A percentile compares a stretch with the other conserved stretches of the same genome.
These are phyloP conservation scores for Xylariaceae sp. DNA, from an alignment of 2,329 filamentous ascomycete genomes.

Conservation along the genomic window DNA sequence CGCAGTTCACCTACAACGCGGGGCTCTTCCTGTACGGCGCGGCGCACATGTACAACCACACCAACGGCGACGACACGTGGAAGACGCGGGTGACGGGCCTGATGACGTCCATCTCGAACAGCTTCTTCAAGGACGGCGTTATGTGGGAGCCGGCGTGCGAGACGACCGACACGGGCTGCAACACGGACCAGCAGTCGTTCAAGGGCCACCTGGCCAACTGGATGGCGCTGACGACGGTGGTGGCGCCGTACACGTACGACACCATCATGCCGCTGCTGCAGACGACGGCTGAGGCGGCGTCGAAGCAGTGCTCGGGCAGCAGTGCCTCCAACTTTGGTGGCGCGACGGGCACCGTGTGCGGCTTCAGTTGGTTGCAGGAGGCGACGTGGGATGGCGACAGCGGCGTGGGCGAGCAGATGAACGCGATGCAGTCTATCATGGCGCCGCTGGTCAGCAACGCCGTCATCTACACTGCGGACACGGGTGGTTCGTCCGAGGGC, in stretches of 20 bases:
- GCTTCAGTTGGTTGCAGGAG: constrained; percentile 56
- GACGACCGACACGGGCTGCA: constrained; percentile 45
- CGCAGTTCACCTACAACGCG: constrained; percentile 67
- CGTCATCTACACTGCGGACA: constrained; percentile 39
- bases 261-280: constrained; percentile 47
- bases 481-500: constrained; percentile 57
- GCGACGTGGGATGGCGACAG: constrained; percentile 51
- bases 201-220: constrained; percentile 72
- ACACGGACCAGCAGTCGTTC: constrained; percentile 69
- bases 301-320: constrained; percentile 44
- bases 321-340: constrained; percentile 43
- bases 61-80: constrained; percentile 48
- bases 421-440: constrained; percentile 58
- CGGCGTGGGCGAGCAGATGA: constrained; percentile 69
- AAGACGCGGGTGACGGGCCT: constrained; percentile 56
- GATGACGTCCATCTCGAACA: constrained; percentile 41
- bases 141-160: constrained; percentile 68
- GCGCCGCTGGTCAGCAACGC: constrained; percentile 47
- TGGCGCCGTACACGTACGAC: constrained; percentile 49
- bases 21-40: constrained; percentile 61
- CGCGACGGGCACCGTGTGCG: constrained; percentile 56
- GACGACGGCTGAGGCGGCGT: constrained; percentile 48
- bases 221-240: constrained; percentile 50
- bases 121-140: constrained; percentile 55
- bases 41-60: constrained; percentile 58